Conservation (phyloP, 2,329 filamentous ascomycete genomes). For the Stagonosporopsis chrysanthemi region DNA sequence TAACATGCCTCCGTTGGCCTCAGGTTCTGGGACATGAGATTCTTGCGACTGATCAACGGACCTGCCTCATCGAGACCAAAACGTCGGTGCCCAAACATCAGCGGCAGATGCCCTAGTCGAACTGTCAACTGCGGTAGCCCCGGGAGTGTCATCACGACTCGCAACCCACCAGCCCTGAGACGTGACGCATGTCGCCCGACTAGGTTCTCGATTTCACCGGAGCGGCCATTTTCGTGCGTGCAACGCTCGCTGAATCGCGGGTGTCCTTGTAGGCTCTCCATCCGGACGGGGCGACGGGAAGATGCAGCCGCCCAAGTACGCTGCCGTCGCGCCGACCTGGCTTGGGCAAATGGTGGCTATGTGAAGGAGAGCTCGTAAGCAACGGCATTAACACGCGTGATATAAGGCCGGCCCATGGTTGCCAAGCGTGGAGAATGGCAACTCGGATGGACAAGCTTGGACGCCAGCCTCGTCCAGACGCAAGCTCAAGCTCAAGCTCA, state of each 20-base stretch:
- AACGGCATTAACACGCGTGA: constrained; percentile 6
- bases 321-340: constrained; percentile 6
- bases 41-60: constrained; percentile 1
- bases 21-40: not conserved
- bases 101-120: constrained; percentile 8
- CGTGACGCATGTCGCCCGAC: constrained; percentile 13
- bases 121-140: constrained; percentile 8
- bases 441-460: constrained; percentile 24
- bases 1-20: not conserved
- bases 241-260: constrained; percentile 8
- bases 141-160: constrained; percentile 13
- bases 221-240: constrained; percentile 7
- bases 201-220: constrained; percentile 11
- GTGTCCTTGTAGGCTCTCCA: constrained; percentile 1
- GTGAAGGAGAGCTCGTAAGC: constrained; percentile 2
- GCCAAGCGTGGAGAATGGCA: constrained; percentile 14
- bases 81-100: constrained; percentile 13
- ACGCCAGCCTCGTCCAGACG: constrained; percentile 32
- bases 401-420: constrained; percentile 5
- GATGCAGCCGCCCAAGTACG: constrained; percentile 10
- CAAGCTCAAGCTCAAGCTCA: constrained; percentile 31
- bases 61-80: constrained; percentile 5
- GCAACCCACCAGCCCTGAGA: constrained; percentile 1
- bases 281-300: constrained; percentile 18
- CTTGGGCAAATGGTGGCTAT: not conserved